Conservation (phyloP, 352 stramenopile genomes). For the Globisporangium uncinulatum region DNA sequence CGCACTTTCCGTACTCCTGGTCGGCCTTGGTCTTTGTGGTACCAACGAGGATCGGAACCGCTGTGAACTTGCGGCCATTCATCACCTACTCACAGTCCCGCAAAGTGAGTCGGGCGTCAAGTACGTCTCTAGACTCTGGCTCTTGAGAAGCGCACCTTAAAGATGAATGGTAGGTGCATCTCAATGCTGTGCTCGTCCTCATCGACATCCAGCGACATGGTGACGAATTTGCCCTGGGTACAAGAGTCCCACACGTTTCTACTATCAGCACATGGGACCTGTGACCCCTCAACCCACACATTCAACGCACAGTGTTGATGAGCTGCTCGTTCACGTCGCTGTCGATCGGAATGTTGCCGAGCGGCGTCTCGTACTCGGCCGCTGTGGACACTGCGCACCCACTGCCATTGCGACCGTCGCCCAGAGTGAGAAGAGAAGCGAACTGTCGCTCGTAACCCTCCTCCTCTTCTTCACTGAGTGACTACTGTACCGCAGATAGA, state of each 20-base stretch:
- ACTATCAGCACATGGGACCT: not conserved
- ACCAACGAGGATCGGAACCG: slow-evolving; percentile 96
- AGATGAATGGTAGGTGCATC: slow-evolving; percentile 96
- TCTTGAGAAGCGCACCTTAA: slow-evolving; percentile 46
- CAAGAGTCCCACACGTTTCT: not conserved
- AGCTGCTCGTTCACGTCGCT: slow-evolving; percentile 87
- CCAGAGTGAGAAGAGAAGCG: no score
- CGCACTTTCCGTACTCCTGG: slow-evolving; percentile 79
- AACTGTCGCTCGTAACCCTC: no score
- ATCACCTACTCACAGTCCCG: slow-evolving; percentile 33
- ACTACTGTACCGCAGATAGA: slow-evolving; percentile 86
- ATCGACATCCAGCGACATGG: slow-evolving; percentile 85
- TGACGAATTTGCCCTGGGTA: slow-evolving; percentile 59
- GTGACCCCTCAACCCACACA: not conserved
- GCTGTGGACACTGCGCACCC: slow-evolving; percentile 83
- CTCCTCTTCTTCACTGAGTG: not conserved
- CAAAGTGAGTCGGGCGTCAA: not conserved
- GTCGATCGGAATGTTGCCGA: slow-evolving; percentile 92
- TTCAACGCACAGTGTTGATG: slow-evolving; percentile 52
- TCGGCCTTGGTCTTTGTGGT: slow-evolving; percentile 85
- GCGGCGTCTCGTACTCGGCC: slow-evolving; percentile 90
- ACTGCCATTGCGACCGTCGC: slow-evolving; percentile 14
- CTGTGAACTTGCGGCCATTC: slow-evolving; percentile 72
- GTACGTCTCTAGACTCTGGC: not conserved
- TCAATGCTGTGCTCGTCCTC: slow-evolving; percentile 96